A percentile compares a stretch with the other conserved stretches of the same genome.
phyloP scores from a whole-genome alignment of 2,329 filamentous ascomycete species.

The Fusarium sp. region DNA sequence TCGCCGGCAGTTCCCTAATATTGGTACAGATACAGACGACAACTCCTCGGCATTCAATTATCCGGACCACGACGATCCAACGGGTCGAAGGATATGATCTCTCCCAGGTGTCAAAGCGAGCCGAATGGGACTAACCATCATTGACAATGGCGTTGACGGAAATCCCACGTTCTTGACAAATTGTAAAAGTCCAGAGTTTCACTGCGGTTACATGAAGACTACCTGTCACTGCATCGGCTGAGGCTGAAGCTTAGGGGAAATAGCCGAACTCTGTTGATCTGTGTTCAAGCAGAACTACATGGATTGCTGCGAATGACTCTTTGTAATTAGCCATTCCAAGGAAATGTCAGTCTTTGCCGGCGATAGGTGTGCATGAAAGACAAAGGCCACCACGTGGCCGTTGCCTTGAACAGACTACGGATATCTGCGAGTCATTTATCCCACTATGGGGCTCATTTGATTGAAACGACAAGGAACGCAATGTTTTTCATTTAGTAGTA shows the following conservation, averaged over 20 bases:
- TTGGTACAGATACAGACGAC: background rate
- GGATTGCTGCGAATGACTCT: background rate
- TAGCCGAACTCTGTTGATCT: background rate
- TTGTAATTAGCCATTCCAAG: background rate
- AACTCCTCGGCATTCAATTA: background rate
- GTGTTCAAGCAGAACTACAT: background rate
- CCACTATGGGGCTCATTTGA: background rate
- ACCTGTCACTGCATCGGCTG: background rate
- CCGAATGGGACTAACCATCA: background rate
- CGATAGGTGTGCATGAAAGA: background rate
- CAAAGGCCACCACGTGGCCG: background rate
- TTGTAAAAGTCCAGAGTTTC: conserved; percentile 3
- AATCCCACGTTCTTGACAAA: background rate
- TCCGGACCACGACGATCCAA: background rate
- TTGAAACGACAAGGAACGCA: background rate
- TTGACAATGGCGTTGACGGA: background rate
- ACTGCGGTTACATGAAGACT: conserved; percentile 1
- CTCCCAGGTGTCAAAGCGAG: background rate
- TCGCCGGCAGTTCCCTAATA: background rate
- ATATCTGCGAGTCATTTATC: background rate
- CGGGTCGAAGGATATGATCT: background rate
- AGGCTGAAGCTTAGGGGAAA: background rate
- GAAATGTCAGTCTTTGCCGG: background rate
- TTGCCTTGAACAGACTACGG: background rate
- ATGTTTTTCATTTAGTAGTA: background rate